Percentiles rank a stretch among this genome's conserved stretches.
Conservation (phyloP, 257 asterid species). For the Plectranthus barbatus region DNA sequence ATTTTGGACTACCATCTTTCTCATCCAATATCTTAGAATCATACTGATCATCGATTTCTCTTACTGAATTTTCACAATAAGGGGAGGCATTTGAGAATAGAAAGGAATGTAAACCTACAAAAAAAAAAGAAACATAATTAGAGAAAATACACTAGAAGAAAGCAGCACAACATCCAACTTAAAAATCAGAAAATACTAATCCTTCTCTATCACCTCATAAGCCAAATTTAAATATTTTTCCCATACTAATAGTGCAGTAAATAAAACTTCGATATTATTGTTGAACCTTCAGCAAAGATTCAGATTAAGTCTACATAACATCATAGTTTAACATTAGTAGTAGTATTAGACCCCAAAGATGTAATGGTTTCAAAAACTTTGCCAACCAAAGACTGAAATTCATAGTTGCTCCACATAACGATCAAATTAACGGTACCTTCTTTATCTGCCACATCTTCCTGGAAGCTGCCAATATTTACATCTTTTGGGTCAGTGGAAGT, state of each 20-base stretch:
- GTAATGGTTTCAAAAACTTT: background rate
- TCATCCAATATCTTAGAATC: conserved; percentile 10
- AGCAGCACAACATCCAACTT: no score
- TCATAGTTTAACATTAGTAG: background rate
- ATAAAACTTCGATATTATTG: no score
- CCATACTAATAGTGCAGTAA: no score
- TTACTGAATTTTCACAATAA: conserved; percentile 4
- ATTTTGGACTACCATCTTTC: background rate
- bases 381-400: background rate
- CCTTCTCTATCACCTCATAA: no score
- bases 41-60: conserved; percentile 9
- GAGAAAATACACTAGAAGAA: no score
- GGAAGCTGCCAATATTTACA: background rate
- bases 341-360: background rate
- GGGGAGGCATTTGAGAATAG: background rate
- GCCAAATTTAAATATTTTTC: no score
- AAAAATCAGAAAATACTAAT: no score
- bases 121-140: background rate
- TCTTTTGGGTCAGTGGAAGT: conserved; percentile 1
- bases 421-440: conserved; percentile 5
- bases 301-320: background rate
- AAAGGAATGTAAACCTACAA: conserved; percentile 16
- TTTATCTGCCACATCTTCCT: background rate
- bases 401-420: background rate
- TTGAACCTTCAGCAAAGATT: background rate